Base-by-base conservation (phyloP, 768 basidiomycete genomes). In the Boletus huronensis region DNA sequence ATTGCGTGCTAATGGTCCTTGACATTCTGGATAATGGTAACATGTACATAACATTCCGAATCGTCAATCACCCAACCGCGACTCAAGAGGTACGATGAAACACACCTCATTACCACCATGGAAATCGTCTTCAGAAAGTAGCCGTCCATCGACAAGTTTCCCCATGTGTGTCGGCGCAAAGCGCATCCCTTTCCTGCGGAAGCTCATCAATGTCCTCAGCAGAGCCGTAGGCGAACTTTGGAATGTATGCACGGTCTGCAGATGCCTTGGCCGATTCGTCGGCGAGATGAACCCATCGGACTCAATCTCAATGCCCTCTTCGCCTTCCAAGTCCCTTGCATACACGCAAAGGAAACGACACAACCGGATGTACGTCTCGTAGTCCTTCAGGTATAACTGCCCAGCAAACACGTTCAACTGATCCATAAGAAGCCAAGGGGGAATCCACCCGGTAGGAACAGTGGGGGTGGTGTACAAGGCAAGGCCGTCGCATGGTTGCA, bases 401-500 rank as follows among this genome's bases (percentile, higher is more conserved):
- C 23, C 23, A 25, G 23, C 23, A 25, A 25, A 25, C 23, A 25
- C 2, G 23, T 25, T 47, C 32, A 47, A 17, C 23, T 47, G 46
- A 17, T 47, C 46, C 28, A 63, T 19, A 5, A 65, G 34, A 25
- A 8, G 6, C 19, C 28, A 9, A 0, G 51, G 23, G 6, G 48
- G 34, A 3, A 25, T 29, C 57, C 55, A 52, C 9, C 31, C 42
- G 21, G 19, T 2, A 3, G 55, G 38, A 1, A 44, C 17, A 1
- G 48, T 3, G 5, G 61, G 66, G 16, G 57, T 35, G 21, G 5
- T 41, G 35, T 60, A 53, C 14, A 69, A 48, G 3, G 5, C 34
- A 5, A 73, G 64, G 19, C 68, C 61, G 29, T 81, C 78, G 43
- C 74, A 74, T 10, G 74, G 57, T 26, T 62, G 59, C 71, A 73